Evolutionary conservation across 2,329 filamentous ascomycete genomes (phyloP).

Genomic region (Aureobasidium sp.): DNA sequence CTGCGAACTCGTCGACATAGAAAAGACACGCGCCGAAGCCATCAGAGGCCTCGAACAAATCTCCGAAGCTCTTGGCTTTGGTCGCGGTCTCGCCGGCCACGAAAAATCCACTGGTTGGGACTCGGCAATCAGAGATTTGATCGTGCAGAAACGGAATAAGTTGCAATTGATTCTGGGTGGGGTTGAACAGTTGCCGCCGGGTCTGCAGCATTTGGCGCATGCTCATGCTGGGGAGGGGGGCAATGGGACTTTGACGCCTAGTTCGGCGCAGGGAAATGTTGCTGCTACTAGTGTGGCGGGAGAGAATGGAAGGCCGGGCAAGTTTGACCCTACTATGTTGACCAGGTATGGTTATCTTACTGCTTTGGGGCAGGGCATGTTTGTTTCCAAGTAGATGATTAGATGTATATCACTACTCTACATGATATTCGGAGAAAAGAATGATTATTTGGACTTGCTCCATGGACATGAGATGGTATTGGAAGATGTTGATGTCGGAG

Average conservation of each 20-base stretch:
- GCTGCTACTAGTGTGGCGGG: conserved; percentile 17
- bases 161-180: conserved; percentile 34
- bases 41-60: conserved; percentile 50
- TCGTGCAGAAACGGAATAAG: conserved; percentile 37
- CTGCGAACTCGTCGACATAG: conserved; percentile 50
- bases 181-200: conserved; percentile 30
- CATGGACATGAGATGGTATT: too few species aligned
- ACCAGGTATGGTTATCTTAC: conserved; percentile 35
- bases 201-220: conserved; percentile 56
- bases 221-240: conserved; percentile 24
- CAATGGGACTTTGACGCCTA: conserved; percentile 6
- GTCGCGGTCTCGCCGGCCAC: conserved; percentile 35
- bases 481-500: too few species aligned
- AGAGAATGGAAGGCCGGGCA: conserved; percentile 15
- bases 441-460: too few species aligned
- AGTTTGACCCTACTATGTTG: conserved; percentile 32
- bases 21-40: conserved; percentile 53
- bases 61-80: conserved; percentile 42
- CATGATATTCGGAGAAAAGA: not conserved
- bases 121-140: conserved; percentile 45
- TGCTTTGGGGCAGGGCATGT: conserved; percentile 31
- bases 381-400: conserved; percentile 20
- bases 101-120: conserved; percentile 52
- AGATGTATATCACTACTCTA: not conserved
- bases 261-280: conserved; percentile 18